Base-by-base conservation (phyloP, 352 stramenopile species). In the Globisporangium apiculatum region DNA sequence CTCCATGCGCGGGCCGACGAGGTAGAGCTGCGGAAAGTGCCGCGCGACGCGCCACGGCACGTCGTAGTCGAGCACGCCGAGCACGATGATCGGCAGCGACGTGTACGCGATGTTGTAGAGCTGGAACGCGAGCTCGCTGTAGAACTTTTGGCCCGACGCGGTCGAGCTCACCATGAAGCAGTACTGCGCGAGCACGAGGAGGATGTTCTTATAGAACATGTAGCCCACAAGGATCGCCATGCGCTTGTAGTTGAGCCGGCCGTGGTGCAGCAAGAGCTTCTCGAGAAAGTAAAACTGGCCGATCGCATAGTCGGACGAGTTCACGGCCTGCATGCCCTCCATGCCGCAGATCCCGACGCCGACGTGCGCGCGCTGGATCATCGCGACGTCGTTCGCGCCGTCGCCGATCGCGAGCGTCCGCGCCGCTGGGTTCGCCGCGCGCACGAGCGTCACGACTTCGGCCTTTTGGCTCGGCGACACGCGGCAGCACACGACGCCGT, bases 171-270 rank as follows among this genome's bases (percentile, higher is more conserved):
- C 81, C 70, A 89, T 96, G 71, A 91, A 90, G 48, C 95, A 90
- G 69, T 98, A 97, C 67, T 98, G 74, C 51, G 72, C 66, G 38
- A 86, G 66, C 54, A 94, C 88, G 65, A 97, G 83, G 31, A 94
- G 74, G 58, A 98, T 95, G 72, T 99, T 99, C 71, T 99, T 99
- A 89, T 99, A 99, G 68, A 99, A 99, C 63, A 98, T 97, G 69
- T 98, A 99, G 6, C 97, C 80, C 18, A 97, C 84, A 18, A 98
- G 75, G 53, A 91, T 94, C 31, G 83, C 85, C 72, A 98, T 96
- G 50, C 97, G 94, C 61, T 95, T 91, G 68, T 99, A 99, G 73
- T 98, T 98, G 81, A 96, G 93, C 38, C 97, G 86, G 12, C 97
- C 97, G 68, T 99, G 97, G 61, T 98, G 92, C 45, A 99, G 74